Evolutionary conservation across 306 rosid species (phyloP), one percentile per base, ranked within the genome.

Genomic region (Benincasa hispida): DNA sequence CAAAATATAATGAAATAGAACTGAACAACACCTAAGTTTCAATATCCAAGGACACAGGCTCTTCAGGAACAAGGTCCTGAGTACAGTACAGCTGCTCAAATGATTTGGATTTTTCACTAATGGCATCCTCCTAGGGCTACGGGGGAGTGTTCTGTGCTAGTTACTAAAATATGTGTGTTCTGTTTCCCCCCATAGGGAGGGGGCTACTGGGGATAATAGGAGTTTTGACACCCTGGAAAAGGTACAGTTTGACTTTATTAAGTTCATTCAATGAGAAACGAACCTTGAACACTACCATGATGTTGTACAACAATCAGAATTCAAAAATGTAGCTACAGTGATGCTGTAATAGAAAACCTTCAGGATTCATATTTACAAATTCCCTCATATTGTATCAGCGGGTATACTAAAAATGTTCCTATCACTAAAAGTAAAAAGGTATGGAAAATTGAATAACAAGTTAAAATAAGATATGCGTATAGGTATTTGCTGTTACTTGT

Each of bases 401-500:
- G 59, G 76, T 72, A 72, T 72, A 17, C 11, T 72, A 25, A 72
- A 72, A 67, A 12, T 67, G 76, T 72, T 72, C 57, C 76, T 72
- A 72, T 27, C 76, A 17, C 76, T 72, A 47, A 54, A 74, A 74
- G 21, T 28, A 25, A 74, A 50, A 74, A 74, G 65, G 77, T 74
- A 74, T 34, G 51, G 50, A 74, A 54, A 54, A 54, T 74, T 55
- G 42, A 51, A 53, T 55, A 74, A 24, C 62, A 74, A 54, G 59
- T 48, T 56, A 55, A 53, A 74, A 54, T 21, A 53, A 74, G 34
- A 35, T 54, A n/a, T 19, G 62, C 19, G 61, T 51, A 35, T 32
- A 19, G 34, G 66, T 51, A n/a, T 53, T 54, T 34, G 35, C 3
- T 30, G 77, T 53, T 74, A 74, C 77, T 74, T 74, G 65, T 74